Conservation (phyloP, 257 asterid genomes). For the Catharanthus roseus region DNA sequence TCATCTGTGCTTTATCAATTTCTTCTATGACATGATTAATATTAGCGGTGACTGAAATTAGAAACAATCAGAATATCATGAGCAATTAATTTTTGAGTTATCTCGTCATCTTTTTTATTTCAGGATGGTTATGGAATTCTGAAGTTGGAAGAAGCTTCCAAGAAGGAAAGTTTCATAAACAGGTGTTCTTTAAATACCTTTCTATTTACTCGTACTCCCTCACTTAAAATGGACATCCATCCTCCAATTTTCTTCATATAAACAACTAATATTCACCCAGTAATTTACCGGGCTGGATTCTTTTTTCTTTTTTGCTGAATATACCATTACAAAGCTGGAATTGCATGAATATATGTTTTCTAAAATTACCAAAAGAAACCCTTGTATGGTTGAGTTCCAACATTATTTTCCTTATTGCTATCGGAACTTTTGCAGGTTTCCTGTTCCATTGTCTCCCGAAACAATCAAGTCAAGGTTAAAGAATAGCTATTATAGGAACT, state of each 20-base stretch:
- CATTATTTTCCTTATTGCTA: neutral
- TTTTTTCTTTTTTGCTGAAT: too few species aligned
- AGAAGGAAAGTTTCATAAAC: slow-evolving; percentile 62
- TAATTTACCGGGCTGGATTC: too few species aligned
- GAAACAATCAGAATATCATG: slow-evolving; percentile 4
- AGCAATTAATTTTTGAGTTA: neutral
- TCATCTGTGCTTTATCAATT: slow-evolving; percentile 9
- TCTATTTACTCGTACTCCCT: neutral
- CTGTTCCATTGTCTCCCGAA: slow-evolving; percentile 74
- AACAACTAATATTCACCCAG: neutral
- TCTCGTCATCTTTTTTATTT: slow-evolving; percentile 22
- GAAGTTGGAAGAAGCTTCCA: slow-evolving; percentile 62
- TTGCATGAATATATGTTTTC: too few species aligned
- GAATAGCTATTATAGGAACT: slow-evolving; percentile 59
- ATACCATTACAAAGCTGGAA: too few species aligned
- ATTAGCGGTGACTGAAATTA: neutral
- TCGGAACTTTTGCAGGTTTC: slow-evolving; percentile 51
- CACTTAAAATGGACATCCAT: neutral
- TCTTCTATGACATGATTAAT: neutral
- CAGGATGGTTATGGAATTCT: slow-evolving; percentile 67
- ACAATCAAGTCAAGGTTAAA: slow-evolving; percentile 62
- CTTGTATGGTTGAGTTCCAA: neutral
- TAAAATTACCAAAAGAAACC: too few species aligned
- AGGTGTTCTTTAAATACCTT: slow-evolving; percentile 34
- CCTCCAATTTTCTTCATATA: neutral